Percentiles rank a stretch among this genome's conserved stretches.
Conservation (phyloP, 306 rosid genomes). For the Dalbergia oliveri region DNA sequence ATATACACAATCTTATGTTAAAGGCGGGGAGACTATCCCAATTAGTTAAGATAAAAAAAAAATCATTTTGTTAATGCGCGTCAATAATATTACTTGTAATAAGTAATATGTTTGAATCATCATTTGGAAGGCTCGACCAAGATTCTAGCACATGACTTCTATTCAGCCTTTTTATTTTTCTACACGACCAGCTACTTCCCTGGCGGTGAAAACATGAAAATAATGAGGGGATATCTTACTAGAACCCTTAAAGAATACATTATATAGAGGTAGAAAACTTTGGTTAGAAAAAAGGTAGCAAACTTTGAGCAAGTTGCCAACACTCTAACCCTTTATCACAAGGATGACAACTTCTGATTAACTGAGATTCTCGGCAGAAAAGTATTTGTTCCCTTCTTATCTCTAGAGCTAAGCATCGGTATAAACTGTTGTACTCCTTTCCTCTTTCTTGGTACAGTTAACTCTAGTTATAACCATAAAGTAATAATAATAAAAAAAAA, state of each 20-base stretch:
- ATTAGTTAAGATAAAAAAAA: not conserved
- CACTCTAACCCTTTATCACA: not conserved
- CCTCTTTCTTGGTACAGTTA: not conserved
- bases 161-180: not conserved
- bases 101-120: not conserved
- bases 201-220: slow-evolving; percentile 24
- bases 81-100: not conserved
- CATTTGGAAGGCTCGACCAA: not conserved
- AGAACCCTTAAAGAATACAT: too few relatives aligned
- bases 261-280: too few relatives aligned
- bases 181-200: not conserved
- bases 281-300: not conserved
- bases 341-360: not conserved
- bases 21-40: too few relatives aligned
- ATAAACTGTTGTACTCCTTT: slow-evolving; percentile 7
- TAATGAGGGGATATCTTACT: too few relatives aligned
- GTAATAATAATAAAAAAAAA: too few relatives aligned
- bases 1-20: too few relatives aligned
- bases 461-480: not conserved
- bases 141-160: not conserved
- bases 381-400: slow-evolving; percentile 25
- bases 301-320: slow-evolving; percentile 31
- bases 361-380: slow-evolving; percentile 32
- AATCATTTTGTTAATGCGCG: not conserved
- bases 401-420: slow-evolving; percentile 22